Conservation (phyloP, 805 yeast genomes). For the Alloascoidea hylecoeti region DNA sequence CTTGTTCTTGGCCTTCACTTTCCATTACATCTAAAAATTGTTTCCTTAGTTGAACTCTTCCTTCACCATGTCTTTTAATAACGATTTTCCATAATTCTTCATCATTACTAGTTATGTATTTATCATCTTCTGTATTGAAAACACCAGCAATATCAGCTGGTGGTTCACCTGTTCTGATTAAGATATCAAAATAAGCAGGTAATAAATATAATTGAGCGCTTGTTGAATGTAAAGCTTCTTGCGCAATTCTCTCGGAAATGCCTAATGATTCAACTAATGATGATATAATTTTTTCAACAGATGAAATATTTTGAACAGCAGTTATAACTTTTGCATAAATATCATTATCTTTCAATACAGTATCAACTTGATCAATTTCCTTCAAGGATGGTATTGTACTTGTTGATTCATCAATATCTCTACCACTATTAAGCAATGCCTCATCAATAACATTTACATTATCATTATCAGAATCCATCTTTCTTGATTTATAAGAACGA, state of each 20-base stretch:
- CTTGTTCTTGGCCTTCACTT: background rate
- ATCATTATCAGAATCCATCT: background rate
- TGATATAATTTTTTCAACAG: background rate
- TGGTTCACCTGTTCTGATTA: background rate
- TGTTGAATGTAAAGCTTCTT: background rate
- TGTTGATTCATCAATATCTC: background rate
- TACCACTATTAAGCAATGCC: background rate
- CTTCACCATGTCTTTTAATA: constrained; percentile 2
- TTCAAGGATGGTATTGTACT: background rate
- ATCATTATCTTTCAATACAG: background rate
- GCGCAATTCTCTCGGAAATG: background rate
- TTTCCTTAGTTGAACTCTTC: constrained; percentile 2
- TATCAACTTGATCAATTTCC: background rate
- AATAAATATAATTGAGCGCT: constrained; percentile 1
- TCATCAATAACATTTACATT: constrained; percentile 1
- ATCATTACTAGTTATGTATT: background rate
- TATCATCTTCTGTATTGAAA: constrained; percentile 1
- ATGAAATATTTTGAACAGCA: background rate
- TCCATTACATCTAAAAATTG: constrained; percentile 1
- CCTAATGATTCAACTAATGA: background rate
- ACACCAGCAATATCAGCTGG: constrained; percentile 3
- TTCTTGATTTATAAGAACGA: background rate
- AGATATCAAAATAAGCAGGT: constrained; percentile 1
- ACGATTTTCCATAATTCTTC: background rate
- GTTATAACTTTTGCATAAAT: background rate